Evolutionary conservation across 441 rosid genomes (phyloP).

Genomic region (California macrophylla): DNA sequence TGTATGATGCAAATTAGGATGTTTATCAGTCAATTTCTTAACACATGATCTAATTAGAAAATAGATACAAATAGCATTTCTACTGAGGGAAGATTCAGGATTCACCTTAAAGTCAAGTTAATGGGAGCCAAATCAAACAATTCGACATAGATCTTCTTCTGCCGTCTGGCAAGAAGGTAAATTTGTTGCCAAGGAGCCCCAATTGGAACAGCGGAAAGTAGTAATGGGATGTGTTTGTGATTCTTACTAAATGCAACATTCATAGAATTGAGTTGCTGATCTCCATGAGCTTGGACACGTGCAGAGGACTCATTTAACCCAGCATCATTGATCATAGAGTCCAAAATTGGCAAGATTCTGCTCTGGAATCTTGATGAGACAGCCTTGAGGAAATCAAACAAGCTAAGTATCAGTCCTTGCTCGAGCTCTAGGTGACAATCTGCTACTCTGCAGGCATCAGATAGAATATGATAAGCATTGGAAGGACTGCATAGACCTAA

Average conservation of each 20-base stretch:
- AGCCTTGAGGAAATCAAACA: conserved; percentile 60
- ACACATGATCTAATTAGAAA: conserved; percentile 16
- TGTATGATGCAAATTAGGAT: conserved; percentile 27
- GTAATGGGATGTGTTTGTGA: conserved; percentile 30
- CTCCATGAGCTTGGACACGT: conserved; percentile 22
- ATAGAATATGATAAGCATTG: conserved; percentile 22
- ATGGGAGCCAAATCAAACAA: conserved; percentile 69
- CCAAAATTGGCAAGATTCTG: conserved; percentile 46
- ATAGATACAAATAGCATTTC: background rate
- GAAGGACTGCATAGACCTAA: background rate
- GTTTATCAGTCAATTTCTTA: conserved; percentile 23
- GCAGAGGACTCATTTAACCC: conserved; percentile 26
- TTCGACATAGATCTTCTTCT: conserved; percentile 80
- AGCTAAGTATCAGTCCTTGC: conserved; percentile 61
- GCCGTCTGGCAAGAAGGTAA: conserved; percentile 70
- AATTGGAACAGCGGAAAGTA: conserved; percentile 71
- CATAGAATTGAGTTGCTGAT: conserved; percentile 28
- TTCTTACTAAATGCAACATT: conserved; percentile 31
- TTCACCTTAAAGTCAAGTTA: conserved; percentile 70
- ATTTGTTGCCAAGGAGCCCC: conserved; percentile 98
- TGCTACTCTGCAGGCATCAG: conserved; percentile 54
- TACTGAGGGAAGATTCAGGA: background rate
- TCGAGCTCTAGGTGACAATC: conserved; percentile 84
- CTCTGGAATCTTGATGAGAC: conserved; percentile 55
- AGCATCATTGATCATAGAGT: conserved; percentile 36